phyloP scores from a whole-genome alignment of 352 stramenopile genomes.

The Phytophthora megakarya region DNA sequence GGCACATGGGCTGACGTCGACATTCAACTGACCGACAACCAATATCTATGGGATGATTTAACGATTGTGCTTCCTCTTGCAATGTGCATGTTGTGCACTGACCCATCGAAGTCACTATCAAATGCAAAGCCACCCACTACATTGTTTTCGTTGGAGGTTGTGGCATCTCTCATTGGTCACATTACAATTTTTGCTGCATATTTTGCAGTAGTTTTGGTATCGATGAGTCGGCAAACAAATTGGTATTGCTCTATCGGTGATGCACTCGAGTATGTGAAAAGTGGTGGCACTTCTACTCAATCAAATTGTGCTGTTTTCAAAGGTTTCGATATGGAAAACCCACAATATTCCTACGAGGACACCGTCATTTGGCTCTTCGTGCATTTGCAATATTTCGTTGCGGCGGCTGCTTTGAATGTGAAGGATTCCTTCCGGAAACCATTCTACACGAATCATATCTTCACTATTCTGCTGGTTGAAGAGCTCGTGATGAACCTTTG shows the following conservation, averaged over 20 bases:
- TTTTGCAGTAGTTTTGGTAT: conserved; percentile 35
- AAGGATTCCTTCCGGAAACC: conserved; percentile 51
- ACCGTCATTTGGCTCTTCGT: conserved; percentile 55
- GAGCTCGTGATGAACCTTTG: conserved; percentile 37
- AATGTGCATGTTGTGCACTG: conserved; percentile 63
- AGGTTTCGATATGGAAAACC: conserved; percentile 27
- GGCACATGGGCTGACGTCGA: conserved; percentile 37
- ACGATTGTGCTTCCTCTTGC: conserved; percentile 54
- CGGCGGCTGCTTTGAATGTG: conserved; percentile 53
- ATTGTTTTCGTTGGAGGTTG: conserved; percentile 56
- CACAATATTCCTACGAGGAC: conserved; percentile 40
- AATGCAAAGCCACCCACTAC: conserved; percentile 44
- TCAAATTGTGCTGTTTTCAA: conserved; percentile 39
- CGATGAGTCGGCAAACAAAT: conserved; percentile 24
- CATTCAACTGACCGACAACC: conserved; percentile 57
- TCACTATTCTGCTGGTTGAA: conserved; percentile 28
- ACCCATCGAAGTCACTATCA: conserved; percentile 36
- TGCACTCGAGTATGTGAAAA: conserved; percentile 23
- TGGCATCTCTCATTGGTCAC: conserved; percentile 49
- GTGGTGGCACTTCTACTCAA: background rate
- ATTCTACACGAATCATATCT: conserved; percentile 48
- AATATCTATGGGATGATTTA: conserved; percentile 67
- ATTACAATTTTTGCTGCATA: conserved; percentile 45
- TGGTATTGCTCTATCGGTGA: conserved; percentile 50
- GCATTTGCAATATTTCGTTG: conserved; percentile 48